Conservation (phyloP, 148 eudicot species). For the Persicaria maculosa region DNA sequence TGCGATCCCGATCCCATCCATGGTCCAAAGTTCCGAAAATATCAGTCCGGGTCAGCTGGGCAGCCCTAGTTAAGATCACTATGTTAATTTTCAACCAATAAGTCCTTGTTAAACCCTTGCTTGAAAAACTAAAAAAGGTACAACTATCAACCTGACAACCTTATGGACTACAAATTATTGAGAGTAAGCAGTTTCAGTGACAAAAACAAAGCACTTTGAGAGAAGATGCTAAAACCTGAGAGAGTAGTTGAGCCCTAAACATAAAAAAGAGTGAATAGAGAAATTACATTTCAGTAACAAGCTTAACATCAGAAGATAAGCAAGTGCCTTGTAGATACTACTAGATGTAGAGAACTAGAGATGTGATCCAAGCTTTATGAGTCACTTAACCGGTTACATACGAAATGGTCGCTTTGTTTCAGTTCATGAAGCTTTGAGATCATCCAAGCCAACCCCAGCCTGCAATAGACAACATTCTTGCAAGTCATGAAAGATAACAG, state of each 20-base stretch:
- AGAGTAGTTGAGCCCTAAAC: no score
- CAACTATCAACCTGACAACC: neutral
- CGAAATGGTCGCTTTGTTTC: neutral
- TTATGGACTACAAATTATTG: no score
- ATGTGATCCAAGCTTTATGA: neutral
- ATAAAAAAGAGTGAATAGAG: neutral
- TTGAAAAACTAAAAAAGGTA: neutral
- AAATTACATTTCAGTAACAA: neutral
- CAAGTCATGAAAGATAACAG: neutral
- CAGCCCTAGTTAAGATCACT: neutral
- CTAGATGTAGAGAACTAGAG: neutral
- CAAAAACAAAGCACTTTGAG: neutral
- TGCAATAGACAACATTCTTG: neutral
- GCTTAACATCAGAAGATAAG: neutral
- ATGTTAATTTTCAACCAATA: neutral
- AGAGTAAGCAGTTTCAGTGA: neutral
- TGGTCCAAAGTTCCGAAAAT: no score
- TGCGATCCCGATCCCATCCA: no score
- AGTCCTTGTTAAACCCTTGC: neutral
- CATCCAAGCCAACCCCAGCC: constrained; percentile 8
- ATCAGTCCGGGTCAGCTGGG: neutral
- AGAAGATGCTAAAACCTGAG: no score
- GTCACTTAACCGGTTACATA: neutral
- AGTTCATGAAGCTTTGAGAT: constrained; percentile 8
- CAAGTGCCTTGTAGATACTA: neutral